Base-by-base conservation (phyloP, 2,329 filamentous ascomycete genomes). In the Golovinomyces cichoracearum region DNA sequence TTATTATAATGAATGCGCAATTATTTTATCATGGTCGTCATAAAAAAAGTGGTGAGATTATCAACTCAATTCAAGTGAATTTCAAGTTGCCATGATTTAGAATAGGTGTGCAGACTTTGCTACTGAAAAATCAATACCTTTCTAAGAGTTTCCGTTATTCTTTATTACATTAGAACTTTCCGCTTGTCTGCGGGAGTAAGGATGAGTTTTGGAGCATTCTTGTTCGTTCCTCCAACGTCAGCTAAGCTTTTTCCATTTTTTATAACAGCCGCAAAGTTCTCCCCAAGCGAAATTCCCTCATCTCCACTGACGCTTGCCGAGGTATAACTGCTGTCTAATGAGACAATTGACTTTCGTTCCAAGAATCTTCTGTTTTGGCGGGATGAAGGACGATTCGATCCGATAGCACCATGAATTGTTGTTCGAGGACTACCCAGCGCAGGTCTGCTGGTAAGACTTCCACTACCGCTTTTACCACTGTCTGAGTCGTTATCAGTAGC, bases 171-270 rank as follows among this genome's bases (percentile, higher is more conserved):
- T n/a, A n/a, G n/a, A n/a, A 35, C 31, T 71, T 84, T 92, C 64
- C 85, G 81, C 74, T 93, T 93, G 69, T 93, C 85, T 53, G 78
- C 80, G 62, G 78, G 86, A 55, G 82, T 86, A 55, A 94, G 72
- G 55, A 94, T 80, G 60, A 93, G 75, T 70, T 85, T 80, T 48
- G 84, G 80, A 56, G 80, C 81, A 69, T 80, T 86, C 65, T 84
- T 83, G 64, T 83, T 76, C 51, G 72, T 69, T 54, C 73, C 70
- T 47, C 65, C 63, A 38, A 66, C 66, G 57, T 76, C 70, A 53
- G 72, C 64, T 63, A 76, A 72, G 65, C 67, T 63, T 45, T 65
- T 63, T 60, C 68, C 68, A 49, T 74, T 72, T 68, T 78, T 78
- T 60, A 78, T 76, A 23, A 78, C 70, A 49, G 73, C 73, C 51